Conservation (phyloP, 768 basidiomycete genomes). For the Xerocomus brunneocitrinus region DNA sequence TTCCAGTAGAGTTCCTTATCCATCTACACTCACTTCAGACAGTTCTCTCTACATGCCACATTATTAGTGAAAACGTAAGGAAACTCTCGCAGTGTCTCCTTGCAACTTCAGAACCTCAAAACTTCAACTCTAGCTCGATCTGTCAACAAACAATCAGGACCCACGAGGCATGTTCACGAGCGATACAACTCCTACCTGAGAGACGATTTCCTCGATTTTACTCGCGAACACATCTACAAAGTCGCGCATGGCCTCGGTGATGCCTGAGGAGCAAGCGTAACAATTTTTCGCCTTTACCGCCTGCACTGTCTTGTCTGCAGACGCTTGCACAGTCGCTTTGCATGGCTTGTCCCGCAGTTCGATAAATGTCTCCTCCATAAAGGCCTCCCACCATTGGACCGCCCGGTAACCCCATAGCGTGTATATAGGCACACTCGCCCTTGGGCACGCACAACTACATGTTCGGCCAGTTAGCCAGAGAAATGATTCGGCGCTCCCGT, state of each 20-base stretch:
- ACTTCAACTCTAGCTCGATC: no score
- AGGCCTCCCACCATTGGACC: not conserved
- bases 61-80: no score
- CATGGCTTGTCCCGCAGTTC: slow-evolving; percentile 19
- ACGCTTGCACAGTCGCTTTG: not conserved
- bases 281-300: not conserved
- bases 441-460: not conserved
- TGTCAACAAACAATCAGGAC: no score
- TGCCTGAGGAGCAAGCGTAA: not conserved
- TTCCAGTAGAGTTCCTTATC: no score
- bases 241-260: slow-evolving; percentile 12
- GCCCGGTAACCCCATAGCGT: not conserved
- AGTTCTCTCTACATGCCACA: no score
- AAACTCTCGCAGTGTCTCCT: no score
- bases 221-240: slow-evolving; percentile 7
- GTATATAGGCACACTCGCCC: not conserved
- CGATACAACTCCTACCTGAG: not conserved
- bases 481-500: slow-evolving; percentile 4
- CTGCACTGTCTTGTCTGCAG: not conserved
- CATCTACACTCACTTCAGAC: no score
- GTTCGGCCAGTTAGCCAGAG: slow-evolving; percentile 3
- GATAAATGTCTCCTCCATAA: slow-evolving; percentile 8
- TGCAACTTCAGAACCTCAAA: no score
- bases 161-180: not conserved
- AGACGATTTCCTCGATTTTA: not conserved